Conservation (phyloP, 2,329 filamentous ascomycete species). For the Xylaria sp. region DNA sequence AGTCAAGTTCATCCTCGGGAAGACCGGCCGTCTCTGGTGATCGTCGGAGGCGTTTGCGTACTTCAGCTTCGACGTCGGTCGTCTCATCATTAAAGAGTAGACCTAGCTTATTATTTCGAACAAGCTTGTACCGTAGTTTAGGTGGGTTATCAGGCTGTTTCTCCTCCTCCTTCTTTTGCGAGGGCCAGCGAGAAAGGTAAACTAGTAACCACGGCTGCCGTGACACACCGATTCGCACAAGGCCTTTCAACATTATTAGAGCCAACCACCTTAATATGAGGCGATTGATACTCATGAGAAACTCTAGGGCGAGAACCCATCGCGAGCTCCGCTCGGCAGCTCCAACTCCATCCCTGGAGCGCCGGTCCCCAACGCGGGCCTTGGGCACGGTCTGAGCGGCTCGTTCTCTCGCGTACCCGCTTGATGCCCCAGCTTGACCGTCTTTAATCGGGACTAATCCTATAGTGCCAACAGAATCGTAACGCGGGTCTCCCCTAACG, state of each 20-base stretch:
- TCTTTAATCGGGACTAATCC: slow-evolving; percentile 66
- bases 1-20: slow-evolving; percentile 75
- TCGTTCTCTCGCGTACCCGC: slow-evolving; percentile 76
- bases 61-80: slow-evolving; percentile 84
- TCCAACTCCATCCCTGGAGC: slow-evolving; percentile 75
- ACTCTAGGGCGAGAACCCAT: slow-evolving; percentile 80
- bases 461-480: slow-evolving; percentile 65
- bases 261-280: slow-evolving; percentile 70
- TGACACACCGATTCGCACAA: slow-evolving; percentile 70
- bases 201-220: slow-evolving; percentile 72
- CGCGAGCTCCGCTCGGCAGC: slow-evolving; percentile 81
- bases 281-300: slow-evolving; percentile 78
- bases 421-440: slow-evolving; percentile 56
- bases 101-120: slow-evolving; percentile 63
- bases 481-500: slow-evolving; percentile 58
- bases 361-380: slow-evolving; percentile 58
- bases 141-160: slow-evolving; percentile 33
- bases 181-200: slow-evolving; percentile 60
- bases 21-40: slow-evolving; percentile 52
- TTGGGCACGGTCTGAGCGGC: slow-evolving; percentile 69
- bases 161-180: slow-evolving; percentile 48
- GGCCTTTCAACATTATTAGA: slow-evolving; percentile 62
- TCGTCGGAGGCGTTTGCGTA: slow-evolving; percentile 69
- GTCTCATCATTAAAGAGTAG: slow-evolving; percentile 69
- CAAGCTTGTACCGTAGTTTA: slow-evolving; percentile 55